Base-by-base conservation (phyloP, 140 eudicot genomes). In the Bidens hawaiensis region DNA sequence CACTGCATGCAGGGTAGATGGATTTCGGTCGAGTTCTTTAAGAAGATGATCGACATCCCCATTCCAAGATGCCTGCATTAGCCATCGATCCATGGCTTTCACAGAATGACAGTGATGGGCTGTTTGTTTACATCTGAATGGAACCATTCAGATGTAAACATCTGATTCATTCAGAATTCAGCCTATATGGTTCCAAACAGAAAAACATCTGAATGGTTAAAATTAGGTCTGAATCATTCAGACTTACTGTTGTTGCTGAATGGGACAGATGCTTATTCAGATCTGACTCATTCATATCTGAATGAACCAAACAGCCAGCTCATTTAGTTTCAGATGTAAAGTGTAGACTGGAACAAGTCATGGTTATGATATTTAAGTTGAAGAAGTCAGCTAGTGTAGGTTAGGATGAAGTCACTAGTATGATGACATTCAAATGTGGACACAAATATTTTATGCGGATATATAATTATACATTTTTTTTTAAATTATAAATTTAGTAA, bases 11-110 rank as follows among this genome's bases (percentile, higher is more conserved):
- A 79, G 81, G 6, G 21, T 17, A 36, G 33, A 18, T 18, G 84
- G 83, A 49, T 74, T 52, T 34, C 3, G 13, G 61, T 65, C 61
- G 11, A 82, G 34, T 47, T 76, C 66, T 26, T 48, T 55, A 24
- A 67, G 79, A 15, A 85, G 70, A 25, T 55, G n/a, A 16, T 85
- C 74, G 1, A 85, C 76, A 45, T 82, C 73, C 16, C 85, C 88
- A 0, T 17, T 70, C 74, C 68, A 68, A 1, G 83, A 79, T 25
- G 80, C 81, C 42, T 34, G 42, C 2, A 9, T 10, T 1, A 34
- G 42, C 42, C n/a, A 0, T 34, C 9, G 42, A 9, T 34, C 42
- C n/a, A 34, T 34, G 42, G 42, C 42, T 34, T 34, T 17, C 27
- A 0, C 6, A 19, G 14, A 19, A 10, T 13, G 27, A 0, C 5